Percentiles rank a stretch among this genome's conserved stretches.
Conservation (phyloP, 306 rosid species). For the Prunus armeniaca region DNA sequence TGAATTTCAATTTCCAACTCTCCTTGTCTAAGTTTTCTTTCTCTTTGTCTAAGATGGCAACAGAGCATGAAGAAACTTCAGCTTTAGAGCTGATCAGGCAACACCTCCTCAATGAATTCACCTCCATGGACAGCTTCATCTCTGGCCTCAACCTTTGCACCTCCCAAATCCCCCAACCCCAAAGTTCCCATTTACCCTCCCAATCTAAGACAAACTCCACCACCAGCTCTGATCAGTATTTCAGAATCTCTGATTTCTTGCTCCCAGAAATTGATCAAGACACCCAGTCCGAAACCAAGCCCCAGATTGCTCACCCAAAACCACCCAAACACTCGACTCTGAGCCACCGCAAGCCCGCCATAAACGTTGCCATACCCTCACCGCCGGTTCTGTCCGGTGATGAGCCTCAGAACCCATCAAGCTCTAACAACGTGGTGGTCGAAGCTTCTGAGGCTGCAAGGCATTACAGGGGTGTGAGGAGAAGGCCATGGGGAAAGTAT, state of each 20-base stretch:
- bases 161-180: conserved; percentile 3
- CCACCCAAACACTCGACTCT: conserved; percentile 20
- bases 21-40: background rate
- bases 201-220: background rate
- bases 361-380: conserved; percentile 32
- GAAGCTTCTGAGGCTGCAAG: background rate
- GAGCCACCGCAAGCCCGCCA: conserved; percentile 32
- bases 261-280: conserved; percentile 11
- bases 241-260: conserved; percentile 22
- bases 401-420: background rate
- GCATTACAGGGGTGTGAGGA: conserved; percentile 50
- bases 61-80: conserved; percentile 37
- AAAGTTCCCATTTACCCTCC: background rate
- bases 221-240: background rate
- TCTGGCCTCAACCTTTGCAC: conserved; percentile 27
- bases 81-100: conserved; percentile 53
- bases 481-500: conserved; percentile 54
- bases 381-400: background rate
- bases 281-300: conserved; percentile 17
- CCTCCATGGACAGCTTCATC: conserved; percentile 36
- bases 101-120: conserved; percentile 55
- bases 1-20: background rate
- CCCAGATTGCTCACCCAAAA: conserved; percentile 4
- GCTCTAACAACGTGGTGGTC: background rate
- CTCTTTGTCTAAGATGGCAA: conserved; percentile 6